Conservation (phyloP, 345 rosid species). For the Sonneratia caseolaris region DNA sequence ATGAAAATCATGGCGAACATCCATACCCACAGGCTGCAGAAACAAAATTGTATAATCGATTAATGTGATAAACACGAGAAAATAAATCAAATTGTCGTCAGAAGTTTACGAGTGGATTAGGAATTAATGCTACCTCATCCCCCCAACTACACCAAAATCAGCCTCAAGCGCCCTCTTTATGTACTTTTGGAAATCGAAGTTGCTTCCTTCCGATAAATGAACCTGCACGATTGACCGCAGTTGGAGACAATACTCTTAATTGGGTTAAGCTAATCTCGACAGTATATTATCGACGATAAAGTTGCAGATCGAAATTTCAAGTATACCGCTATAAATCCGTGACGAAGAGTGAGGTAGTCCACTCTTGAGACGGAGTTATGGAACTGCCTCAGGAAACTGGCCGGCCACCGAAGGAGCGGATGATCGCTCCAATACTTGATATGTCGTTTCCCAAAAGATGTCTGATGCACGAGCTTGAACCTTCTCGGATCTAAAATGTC, state of each 20-base stretch:
- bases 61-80: background rate
- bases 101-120: too few relatives aligned
- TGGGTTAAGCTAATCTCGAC: background rate
- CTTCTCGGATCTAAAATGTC: constrained; percentile 37
- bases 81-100: too few relatives aligned
- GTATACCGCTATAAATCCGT: constrained; percentile 67
- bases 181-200: constrained; percentile 66
- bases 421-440: constrained; percentile 42
- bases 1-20: constrained; percentile 48
- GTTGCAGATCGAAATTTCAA: background rate
- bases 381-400: constrained; percentile 59
- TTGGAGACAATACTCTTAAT: background rate
- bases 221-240: constrained; percentile 30
- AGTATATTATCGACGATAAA: background rate
- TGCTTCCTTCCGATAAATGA: constrained; percentile 49
- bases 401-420: constrained; percentile 39
- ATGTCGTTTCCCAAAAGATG: constrained; percentile 52
- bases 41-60: constrained; percentile 7
- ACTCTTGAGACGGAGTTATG: constrained; percentile 55
- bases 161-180: constrained; percentile 63
- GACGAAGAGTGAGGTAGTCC: constrained; percentile 66
- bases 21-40: constrained; percentile 71
- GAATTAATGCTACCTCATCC: constrained; percentile 35
- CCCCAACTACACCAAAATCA: constrained; percentile 56
- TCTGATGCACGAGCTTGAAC: constrained; percentile 41